These are phyloP conservation scores for Alternaria arbusti DNA, from an alignment of 2,329 filamentous ascomycete genomes.

Conservation along the genomic window DNA sequence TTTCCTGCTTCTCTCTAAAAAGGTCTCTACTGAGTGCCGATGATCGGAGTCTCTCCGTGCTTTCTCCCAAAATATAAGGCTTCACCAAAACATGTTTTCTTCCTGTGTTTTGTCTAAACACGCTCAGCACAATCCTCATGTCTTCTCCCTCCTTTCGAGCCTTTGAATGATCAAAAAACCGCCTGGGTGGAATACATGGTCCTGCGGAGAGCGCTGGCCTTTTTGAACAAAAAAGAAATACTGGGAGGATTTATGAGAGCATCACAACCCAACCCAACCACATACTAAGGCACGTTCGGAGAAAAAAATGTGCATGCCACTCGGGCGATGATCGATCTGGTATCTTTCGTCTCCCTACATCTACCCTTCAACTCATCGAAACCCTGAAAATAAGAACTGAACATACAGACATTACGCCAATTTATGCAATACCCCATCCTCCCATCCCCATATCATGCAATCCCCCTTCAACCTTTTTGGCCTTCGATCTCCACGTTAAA, in stretches of 20 bases:
- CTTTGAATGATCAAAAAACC: neutral
- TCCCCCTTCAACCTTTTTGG: neutral
- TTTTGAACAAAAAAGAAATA: too few species aligned
- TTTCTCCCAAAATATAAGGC: neutral
- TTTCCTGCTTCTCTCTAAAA: neutral
- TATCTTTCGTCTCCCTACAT: neutral
- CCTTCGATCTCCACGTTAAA: neutral
- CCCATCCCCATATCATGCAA: neutral
- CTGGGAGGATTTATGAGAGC: too few species aligned
- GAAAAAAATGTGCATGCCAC: neutral
- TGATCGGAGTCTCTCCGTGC: neutral
- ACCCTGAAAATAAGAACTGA: neutral
- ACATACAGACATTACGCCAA: neutral
- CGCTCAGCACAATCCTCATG: too few species aligned
- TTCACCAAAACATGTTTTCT: too few species aligned
- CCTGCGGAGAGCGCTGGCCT: neutral
- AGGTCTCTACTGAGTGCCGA: accelerated
- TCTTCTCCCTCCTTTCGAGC: neutral
- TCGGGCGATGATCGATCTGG: neutral
- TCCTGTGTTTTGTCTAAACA: too few species aligned
- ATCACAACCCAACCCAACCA: accelerated
- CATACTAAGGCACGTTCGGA: neutral
- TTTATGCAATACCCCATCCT: neutral
- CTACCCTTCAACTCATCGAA: neutral
- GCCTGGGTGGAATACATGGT: accelerated